A percentile compares a stretch with the other conserved stretches of the same genome.
Evolutionary conservation across 352 stramenopile genomes (phyloP).

Genomic region (Phytophthora tentaculata): DNA sequence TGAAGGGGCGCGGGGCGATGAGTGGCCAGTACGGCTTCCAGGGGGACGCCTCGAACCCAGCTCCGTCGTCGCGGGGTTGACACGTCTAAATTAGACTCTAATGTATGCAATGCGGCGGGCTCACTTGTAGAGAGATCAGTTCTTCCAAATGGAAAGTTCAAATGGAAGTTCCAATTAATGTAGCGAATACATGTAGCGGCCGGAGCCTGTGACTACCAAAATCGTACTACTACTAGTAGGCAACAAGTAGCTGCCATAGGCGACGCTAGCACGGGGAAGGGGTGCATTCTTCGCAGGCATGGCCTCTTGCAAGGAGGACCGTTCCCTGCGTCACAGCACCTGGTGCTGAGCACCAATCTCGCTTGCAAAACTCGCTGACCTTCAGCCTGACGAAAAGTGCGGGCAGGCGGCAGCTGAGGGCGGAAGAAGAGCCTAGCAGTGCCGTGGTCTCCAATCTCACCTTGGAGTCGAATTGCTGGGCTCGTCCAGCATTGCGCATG

Average conservation of each 20-base stretch:
- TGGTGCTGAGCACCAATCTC: slow-evolving; percentile 5
- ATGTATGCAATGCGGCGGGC: too few species aligned
- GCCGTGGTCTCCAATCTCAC: not conserved
- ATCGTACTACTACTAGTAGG: too few species aligned
- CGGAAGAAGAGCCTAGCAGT: slow-evolving; percentile 18
- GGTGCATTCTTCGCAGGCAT: not conserved
- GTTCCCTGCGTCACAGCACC: not conserved
- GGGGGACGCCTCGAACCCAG: slow-evolving; percentile 12
- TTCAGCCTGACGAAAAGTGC: too few species aligned
- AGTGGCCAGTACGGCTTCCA: slow-evolving; percentile 18
- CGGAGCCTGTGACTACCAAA: too few species aligned
- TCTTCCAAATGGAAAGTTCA: too few species aligned
- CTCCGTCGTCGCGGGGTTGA: slow-evolving; percentile 2
- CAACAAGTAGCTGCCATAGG: too few species aligned
- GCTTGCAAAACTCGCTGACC: not conserved
- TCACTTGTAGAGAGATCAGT: too few species aligned
- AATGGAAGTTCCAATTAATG: too few species aligned
- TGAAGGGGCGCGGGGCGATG: slow-evolving; percentile 25
- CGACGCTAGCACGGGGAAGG: not conserved
- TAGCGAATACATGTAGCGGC: too few species aligned
- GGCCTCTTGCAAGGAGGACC: not conserved
- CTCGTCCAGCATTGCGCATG: slow-evolving; percentile 18
- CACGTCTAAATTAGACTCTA: slow-evolving; percentile 2
- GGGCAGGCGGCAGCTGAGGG: slow-evolving; percentile 19
- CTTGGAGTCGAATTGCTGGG: not conserved